Evolutionary conservation across 306 rosid species (phyloP).

Genomic region (Quercus bicolor): DNA sequence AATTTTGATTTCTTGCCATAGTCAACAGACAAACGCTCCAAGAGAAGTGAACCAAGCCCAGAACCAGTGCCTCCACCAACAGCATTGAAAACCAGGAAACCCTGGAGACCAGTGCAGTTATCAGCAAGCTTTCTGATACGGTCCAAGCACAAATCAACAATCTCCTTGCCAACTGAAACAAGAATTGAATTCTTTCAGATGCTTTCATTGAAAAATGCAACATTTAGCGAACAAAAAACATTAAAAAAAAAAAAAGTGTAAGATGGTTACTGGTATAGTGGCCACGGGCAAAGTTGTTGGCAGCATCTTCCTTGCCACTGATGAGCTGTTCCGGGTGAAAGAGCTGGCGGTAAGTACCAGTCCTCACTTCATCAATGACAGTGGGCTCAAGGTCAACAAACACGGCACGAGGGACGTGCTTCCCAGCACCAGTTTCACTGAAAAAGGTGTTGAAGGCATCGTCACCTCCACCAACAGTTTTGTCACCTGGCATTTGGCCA

Average conservation of each 20-base stretch:
- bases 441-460: constrained; percentile 94
- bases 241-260: too few species aligned
- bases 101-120: constrained; percentile 93
- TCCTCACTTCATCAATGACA: constrained; percentile 89
- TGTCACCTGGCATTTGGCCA: constrained; percentile 93
- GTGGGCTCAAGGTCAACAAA: constrained; percentile 93
- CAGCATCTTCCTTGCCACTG: constrained; percentile 95
- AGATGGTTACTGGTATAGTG: constrained; percentile 67
- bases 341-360: constrained; percentile 84
- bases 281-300: constrained; percentile 97
- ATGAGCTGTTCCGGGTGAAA: constrained; percentile 94
- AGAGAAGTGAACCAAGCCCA: constrained; percentile 81
- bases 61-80: constrained; percentile 98
- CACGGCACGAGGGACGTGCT: constrained; percentile 81
- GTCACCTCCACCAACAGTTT: constrained; percentile 75
- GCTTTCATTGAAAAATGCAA: not conserved
- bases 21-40: constrained; percentile 88
- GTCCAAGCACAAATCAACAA: constrained; percentile 89
- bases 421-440: constrained; percentile 92
- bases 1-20: constrained; percentile 92
- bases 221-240: too few species aligned
- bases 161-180: constrained; percentile 78
- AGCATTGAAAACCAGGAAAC: constrained; percentile 85
- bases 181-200: not conserved
- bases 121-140: constrained; percentile 92